Base-by-base conservation (phyloP, 192 early-diverging fungal genomes). In the Gryganskiella cystojenkinii region DNA sequence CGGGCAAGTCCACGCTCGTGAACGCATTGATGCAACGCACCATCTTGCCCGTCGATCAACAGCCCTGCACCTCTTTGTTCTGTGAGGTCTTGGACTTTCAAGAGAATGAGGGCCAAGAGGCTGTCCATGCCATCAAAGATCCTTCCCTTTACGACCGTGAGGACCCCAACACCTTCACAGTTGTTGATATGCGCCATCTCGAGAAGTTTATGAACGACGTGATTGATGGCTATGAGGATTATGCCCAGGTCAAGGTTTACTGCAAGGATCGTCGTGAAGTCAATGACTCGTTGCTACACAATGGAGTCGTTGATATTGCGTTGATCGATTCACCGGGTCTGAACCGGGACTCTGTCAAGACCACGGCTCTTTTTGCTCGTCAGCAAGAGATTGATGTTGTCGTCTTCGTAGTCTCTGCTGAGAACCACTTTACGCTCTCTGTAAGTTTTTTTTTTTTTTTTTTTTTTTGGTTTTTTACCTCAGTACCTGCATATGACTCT, bases 361-460 rank as follows among this genome's bases (percentile, higher is more conserved):
- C 98, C 13, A 98, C 94, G 13, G 92, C 94, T 47, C 84, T 98
- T 7, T 98, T 99, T 90, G 94, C 96, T 14, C 91, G 95, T 56
- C 98, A 99, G 81, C 95, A 98, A 78, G 96, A 97, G 79, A 99
- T 99, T 79, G 98, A 99, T 80, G 98, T 98, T 20, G 93, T 99
- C 64, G 94, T 99, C 2, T 99, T 99, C 89, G 94, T 99, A 22
- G 98, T 99, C 58, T 95, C 95, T 80, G 96, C 98, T 15, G 98
- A 98, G 82, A 99, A 99, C 80, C 98, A 99, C 81, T 98, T 99
- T 79, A 99, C 98, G 3, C 87, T 99, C 42, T 98, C 96, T 35
- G 93, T 92, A 84, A 85, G 88, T 83, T 50, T n/a, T 58, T 25
- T 53, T 64, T 64, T 45, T 51, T 46, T 37, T 54, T 52, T 11